Evolutionary conservation across 495 filamentous ascomycete species (phyloP).

Genomic region (Aspergillus panamensis): DNA sequence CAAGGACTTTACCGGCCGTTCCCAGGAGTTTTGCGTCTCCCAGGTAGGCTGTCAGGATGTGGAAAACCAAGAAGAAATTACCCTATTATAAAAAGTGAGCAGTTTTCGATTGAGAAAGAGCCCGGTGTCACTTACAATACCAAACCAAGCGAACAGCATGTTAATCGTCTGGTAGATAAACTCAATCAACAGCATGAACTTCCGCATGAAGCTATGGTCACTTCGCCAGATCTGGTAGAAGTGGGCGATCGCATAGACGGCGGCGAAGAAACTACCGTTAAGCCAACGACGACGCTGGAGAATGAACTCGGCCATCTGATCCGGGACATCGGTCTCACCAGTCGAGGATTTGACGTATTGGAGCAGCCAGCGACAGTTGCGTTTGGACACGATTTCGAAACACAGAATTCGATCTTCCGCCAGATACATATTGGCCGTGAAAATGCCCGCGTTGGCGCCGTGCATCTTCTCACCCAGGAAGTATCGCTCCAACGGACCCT

Average conservation of each 20-base stretch:
- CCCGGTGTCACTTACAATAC: slow-evolving; percentile 54
- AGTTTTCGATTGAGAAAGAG: not conserved
- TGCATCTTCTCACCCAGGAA: slow-evolving; percentile 98
- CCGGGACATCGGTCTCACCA: slow-evolving; percentile 97
- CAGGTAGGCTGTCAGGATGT: slow-evolving; percentile 88
- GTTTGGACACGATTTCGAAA: slow-evolving; percentile 96
- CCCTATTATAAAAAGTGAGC: slow-evolving; percentile 45
- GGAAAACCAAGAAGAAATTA: slow-evolving; percentile 99
- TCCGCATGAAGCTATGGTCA: slow-evolving; percentile 81
- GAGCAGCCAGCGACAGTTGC: slow-evolving; percentile 94
- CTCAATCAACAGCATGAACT: slow-evolving; percentile 85
- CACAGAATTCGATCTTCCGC: slow-evolving; percentile 99
- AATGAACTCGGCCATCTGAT: slow-evolving; percentile 91
- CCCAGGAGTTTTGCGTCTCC: slow-evolving; percentile 64
- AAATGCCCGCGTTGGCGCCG: slow-evolving; percentile 90
- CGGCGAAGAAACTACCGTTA: slow-evolving; percentile 98
- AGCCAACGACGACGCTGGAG: slow-evolving; percentile 95
- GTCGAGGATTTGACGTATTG: slow-evolving; percentile 97
- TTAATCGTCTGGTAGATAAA: slow-evolving; percentile 91
- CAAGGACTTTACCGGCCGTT: slow-evolving; percentile 69
- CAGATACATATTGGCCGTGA: slow-evolving; percentile 99
- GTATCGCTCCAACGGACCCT: slow-evolving; percentile 93
- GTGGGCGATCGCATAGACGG: slow-evolving; percentile 90
- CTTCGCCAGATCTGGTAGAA: slow-evolving; percentile 93
- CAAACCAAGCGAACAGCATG: slow-evolving; percentile 99